Evolutionary conservation across 345 rosid genomes (phyloP).

Genomic region (Hibiscus syriacus): DNA sequence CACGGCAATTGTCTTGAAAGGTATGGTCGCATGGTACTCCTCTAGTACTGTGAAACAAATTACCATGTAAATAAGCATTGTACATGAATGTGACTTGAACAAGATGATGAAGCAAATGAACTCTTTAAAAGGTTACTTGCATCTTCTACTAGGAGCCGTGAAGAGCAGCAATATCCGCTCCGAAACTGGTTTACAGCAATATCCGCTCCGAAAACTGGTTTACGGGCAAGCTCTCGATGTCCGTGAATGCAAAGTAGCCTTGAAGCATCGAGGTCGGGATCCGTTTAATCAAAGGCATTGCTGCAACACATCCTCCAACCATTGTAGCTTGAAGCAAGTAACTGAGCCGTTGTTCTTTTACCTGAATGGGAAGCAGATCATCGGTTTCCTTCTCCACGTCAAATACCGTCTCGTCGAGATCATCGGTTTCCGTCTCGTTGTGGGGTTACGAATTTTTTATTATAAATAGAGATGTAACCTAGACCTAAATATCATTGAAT

Average conservation of each 20-base stretch:
- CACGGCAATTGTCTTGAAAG: conserved; percentile 64
- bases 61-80: background rate
- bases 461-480: too few species aligned
- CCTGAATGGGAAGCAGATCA: conserved; percentile 76
- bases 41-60: conserved; percentile 57
- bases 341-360: conserved; percentile 91
- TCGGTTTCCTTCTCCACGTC: conserved; percentile 83
- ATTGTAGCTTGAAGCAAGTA: conserved; percentile 82
- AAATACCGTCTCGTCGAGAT: conserved; percentile 54
- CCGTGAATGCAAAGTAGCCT: conserved; percentile 97
- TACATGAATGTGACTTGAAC: background rate
- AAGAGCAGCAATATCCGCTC: conserved; percentile 77
- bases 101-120: background rate
- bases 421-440: too few species aligned
- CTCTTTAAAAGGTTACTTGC: conserved; percentile 41
- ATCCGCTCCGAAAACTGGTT: conserved; percentile 95
- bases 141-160: conserved; percentile 86
- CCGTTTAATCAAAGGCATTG: conserved; percentile 77
- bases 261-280: conserved; percentile 91
- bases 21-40: conserved; percentile 71
- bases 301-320: conserved; percentile 83
- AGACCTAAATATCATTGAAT: too few species aligned
- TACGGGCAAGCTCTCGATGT: conserved; percentile 92
- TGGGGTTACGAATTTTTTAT: too few species aligned
- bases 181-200: conserved; percentile 88